Conservation (phyloP, 768 basidiomycete genomes). For the Suillus ampliporus region DNA sequence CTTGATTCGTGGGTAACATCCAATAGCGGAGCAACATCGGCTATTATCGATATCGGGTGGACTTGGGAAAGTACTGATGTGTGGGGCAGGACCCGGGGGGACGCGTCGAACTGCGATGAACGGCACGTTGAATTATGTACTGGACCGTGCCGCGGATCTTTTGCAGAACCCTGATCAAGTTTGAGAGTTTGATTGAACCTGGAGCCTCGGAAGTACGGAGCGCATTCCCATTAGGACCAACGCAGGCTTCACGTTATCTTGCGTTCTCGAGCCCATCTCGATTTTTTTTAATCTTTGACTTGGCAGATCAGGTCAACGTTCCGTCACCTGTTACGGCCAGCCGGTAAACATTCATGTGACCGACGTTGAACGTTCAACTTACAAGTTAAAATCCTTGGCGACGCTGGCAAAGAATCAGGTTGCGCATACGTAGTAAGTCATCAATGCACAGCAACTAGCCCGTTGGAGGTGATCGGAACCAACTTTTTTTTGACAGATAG, state of each 20-base stretch:
- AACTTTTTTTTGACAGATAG: not conserved
- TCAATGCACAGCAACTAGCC: not conserved
- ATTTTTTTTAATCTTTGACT: not conserved
- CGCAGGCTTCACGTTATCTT: not conserved
- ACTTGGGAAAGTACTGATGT: not conserved
- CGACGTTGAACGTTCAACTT: not conserved
- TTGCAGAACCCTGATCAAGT: not conserved
- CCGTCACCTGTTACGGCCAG: not conserved
- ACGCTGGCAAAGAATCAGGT: not conserved
- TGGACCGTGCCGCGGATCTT: not conserved
- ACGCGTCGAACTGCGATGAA: not conserved
- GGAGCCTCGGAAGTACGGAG: too few species aligned
- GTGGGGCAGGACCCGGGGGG: constrained; percentile 5
- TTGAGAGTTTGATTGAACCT: not conserved
- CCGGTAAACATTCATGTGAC: not conserved
- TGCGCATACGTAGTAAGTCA: not conserved
- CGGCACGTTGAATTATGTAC: not conserved
- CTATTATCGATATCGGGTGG: not conserved
- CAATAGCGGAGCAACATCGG: not conserved
- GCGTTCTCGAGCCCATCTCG: not conserved
- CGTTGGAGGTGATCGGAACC: not conserved
- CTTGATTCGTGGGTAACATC: not conserved
- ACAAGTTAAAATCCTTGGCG: too few species aligned
- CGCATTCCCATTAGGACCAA: not conserved
- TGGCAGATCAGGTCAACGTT: not conserved